Evolutionary conservation across 2,329 filamentous ascomycete species (phyloP).

Genomic region (Coniochaeta prunicola): DNA sequence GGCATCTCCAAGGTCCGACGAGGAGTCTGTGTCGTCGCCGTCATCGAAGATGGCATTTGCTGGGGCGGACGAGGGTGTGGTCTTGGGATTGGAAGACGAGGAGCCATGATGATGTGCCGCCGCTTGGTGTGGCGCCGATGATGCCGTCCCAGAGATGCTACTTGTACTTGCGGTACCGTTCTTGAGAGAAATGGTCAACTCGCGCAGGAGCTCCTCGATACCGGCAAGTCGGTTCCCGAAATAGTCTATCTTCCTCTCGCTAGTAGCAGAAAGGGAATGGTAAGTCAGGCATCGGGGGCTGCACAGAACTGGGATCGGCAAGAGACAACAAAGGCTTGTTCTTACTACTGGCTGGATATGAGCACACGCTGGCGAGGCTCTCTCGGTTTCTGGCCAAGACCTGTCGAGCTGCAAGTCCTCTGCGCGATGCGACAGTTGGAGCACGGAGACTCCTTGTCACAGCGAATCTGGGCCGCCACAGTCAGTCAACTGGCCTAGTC

Average conservation of each 20-base stretch:
- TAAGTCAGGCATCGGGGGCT: neutral
- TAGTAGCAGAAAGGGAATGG: constrained; percentile 14
- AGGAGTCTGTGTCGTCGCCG: neutral
- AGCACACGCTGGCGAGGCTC: constrained; percentile 48
- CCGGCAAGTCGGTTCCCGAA: constrained; percentile 36
- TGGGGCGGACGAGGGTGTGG: neutral
- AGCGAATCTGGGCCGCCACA: constrained; percentile 38
- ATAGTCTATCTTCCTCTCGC: constrained; percentile 46
- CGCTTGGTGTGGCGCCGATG: neutral
- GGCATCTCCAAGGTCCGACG: neutral
- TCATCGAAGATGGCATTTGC: neutral
- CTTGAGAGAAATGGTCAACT: constrained; percentile 18
- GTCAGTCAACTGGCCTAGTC: constrained; percentile 1
- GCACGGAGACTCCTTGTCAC: constrained; percentile 51
- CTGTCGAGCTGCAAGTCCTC: constrained; percentile 46
- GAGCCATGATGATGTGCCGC: neutral
- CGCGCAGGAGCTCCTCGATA: constrained; percentile 35
- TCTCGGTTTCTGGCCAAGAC: constrained; percentile 45
- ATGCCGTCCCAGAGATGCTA: neutral
- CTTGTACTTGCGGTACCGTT: constrained; percentile 3
- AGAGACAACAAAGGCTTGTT: constrained; percentile 7
- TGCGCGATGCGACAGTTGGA: constrained; percentile 49
- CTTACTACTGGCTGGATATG: constrained; percentile 55
- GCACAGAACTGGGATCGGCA: neutral
- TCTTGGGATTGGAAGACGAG: neutral